Evolutionary conservation across 306 rosid species (phyloP), one percentile per base, ranked within the genome.

Genomic region (Styphnolobium japonicum): DNA sequence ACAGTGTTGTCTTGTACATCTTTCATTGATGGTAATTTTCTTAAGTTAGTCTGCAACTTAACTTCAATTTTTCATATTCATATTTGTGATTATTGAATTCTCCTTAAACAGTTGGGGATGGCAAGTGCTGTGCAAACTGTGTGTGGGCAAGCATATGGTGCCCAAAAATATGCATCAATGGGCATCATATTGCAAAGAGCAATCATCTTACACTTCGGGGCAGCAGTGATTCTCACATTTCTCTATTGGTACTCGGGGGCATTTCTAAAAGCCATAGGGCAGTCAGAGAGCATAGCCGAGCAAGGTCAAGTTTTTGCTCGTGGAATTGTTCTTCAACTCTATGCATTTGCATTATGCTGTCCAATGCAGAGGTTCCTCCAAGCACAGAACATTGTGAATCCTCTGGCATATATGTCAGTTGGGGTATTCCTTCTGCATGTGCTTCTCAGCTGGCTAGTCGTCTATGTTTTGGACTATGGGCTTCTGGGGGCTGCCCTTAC

Each of bases 331-430:
- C 92, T 39, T 55, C 97, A 93, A 25, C 84, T 93, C 53, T 89
- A 88, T 53, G 96, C 96, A 51, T 91, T 93, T 71, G 87, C 97
- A 3, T 36, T 89, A 19, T 27, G 79, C 78, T 89, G 96, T 70
- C 97, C 97, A 23, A 84, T 91, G 88, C 92, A 91, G 81, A 90
- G 97, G 81, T 93, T 80, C 64, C 96, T 93, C 10, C 96, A 93
- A 46, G 88, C 88, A 12, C 91, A 87, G 79, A 82, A 87, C 74
- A 71, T 82, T 19, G 90, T 87, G 19, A 85, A 87, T 80, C 88
- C 90, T n/a, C 34, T 82, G 79, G 88, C 88, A 2, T 79, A 22
- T 68, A 87, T 85, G 73, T 71, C 88, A 0, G 46, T 73, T 14
- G 85, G 69, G 49, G 91, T 85, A 6, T 79, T 87, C 61, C 10